These are phyloP conservation scores for Alisma plantagoaquatica DNA, from an alignment of 106 monocot species.

Conservation along the genomic window DNA sequence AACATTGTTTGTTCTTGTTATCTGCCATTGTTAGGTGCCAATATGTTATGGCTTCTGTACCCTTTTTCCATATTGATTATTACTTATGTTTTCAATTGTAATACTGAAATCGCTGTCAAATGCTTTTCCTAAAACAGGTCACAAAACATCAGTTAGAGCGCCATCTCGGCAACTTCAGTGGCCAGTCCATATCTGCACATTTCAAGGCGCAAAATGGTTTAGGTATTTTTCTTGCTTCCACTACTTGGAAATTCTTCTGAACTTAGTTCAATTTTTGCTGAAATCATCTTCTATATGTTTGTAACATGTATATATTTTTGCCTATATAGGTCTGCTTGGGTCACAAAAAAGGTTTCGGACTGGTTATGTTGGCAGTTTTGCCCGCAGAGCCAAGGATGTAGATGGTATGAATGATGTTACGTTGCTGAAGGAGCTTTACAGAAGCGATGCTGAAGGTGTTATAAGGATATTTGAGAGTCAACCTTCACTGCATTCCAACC, in stretches of 20 bases:
- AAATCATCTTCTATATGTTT: background rate
- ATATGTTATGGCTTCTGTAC: no score
- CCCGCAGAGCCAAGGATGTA: conserved; percentile 46
- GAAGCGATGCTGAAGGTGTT: conserved; percentile 81
- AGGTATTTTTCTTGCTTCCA: conserved; percentile 24
- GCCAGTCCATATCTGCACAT: conserved; percentile 13
- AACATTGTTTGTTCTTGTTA: no score
- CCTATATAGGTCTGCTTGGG: conserved; percentile 32
- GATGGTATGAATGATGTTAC: conserved; percentile 49
- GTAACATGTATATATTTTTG: conserved; percentile 4
- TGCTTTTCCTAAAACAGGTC: no score
- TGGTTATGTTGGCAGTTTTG: conserved; percentile 60
- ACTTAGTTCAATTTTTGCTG: background rate
- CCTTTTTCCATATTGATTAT: no score
- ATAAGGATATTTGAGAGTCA: conserved; percentile 81
- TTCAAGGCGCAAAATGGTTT: conserved; percentile 17
- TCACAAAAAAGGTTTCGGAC: conserved; percentile 54
- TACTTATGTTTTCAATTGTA: no score
- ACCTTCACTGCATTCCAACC: conserved; percentile 74
- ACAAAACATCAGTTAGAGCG: no score
- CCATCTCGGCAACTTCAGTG: no score
- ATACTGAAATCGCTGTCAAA: no score
- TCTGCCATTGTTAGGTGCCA: no score
- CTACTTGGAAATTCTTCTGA: no score
- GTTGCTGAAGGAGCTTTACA: conserved; percentile 79